phyloP scores from a whole-genome alignment of 345 rosid genomes.

The Carallia pectinifolia region DNA sequence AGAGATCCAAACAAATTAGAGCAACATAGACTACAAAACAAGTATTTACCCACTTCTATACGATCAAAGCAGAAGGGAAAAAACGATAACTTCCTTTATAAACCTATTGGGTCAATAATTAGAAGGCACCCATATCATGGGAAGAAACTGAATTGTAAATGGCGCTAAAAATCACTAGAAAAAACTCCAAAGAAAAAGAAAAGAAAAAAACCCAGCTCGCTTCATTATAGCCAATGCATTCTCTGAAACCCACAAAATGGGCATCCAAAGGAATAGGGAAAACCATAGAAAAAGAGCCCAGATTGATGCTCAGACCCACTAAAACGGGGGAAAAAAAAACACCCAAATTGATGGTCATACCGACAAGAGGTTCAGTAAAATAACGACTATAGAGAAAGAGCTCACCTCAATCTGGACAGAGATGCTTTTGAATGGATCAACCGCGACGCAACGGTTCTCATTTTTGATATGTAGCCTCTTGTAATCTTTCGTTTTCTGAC shows the following conservation, averaged over 20 bases:
- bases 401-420: conserved; percentile 34
- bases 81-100: not conserved
- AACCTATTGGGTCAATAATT: not conserved
- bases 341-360: not conserved
- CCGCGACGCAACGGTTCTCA: conserved; percentile 43
- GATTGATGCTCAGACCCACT: too few species aligned
- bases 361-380: not conserved
- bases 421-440: conserved; percentile 41
- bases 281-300: too few species aligned
- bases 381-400: not conserved
- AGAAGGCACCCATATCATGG: not conserved
- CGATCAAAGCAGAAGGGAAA: not conserved
- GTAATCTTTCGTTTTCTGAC: too few species aligned
- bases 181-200: not conserved
- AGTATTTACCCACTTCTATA: not conserved
- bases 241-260: not conserved
- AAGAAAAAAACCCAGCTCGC: not conserved
- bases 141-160: not conserved
- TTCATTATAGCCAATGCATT: not conserved
- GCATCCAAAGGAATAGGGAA: too few species aligned
- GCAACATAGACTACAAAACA: not conserved
- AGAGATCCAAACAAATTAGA: not conserved
- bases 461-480: conserved; percentile 4
- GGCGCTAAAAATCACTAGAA: not conserved
- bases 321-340: too few species aligned